Conservation (phyloP, 1,284 basidiomycete genomes). For the Porogramme epimiltina region DNA sequence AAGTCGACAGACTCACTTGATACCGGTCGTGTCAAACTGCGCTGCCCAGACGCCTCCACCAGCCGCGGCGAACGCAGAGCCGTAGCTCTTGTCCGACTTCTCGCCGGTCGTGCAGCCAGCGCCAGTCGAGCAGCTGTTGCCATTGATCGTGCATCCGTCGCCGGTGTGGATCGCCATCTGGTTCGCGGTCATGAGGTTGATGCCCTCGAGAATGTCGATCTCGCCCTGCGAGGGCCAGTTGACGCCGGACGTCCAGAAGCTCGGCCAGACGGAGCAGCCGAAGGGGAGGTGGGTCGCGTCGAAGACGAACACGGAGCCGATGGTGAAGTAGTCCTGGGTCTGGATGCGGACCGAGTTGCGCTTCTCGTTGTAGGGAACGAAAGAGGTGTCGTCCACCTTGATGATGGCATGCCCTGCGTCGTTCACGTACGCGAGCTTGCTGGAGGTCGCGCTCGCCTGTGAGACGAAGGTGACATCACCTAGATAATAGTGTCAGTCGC, state of each 20-base stretch:
- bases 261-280: conserved; percentile 58
- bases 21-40: conserved; percentile 59
- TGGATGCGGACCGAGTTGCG: conserved; percentile 68
- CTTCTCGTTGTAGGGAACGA: conserved; percentile 61
- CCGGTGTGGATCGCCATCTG: conserved; percentile 51
- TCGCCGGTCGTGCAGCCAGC: conserved; percentile 59
- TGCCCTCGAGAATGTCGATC: conserved; percentile 56
- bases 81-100: conserved; percentile 52
- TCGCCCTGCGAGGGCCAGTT: conserved; percentile 58
- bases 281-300: conserved; percentile 64
- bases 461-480: conserved; percentile 54
- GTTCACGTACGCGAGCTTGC: conserved; percentile 56
- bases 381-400: conserved; percentile 70
- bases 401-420: conserved; percentile 56
- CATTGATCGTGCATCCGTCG: conserved; percentile 34
- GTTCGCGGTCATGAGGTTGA: conserved; percentile 44
- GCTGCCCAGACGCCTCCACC: conserved; percentile 69
- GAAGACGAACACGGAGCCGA: conserved; percentile 61
- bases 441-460: conserved; percentile 42
- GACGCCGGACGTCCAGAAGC: conserved; percentile 57
- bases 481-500: no score
- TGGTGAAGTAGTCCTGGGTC: conserved; percentile 45
- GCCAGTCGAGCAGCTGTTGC: conserved; percentile 42
- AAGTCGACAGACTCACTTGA: conserved; percentile 18
- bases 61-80: conserved; percentile 51